phyloP scores from a whole-genome alignment of 495 filamentous ascomycete species.

The Daldinia childiae region DNA sequence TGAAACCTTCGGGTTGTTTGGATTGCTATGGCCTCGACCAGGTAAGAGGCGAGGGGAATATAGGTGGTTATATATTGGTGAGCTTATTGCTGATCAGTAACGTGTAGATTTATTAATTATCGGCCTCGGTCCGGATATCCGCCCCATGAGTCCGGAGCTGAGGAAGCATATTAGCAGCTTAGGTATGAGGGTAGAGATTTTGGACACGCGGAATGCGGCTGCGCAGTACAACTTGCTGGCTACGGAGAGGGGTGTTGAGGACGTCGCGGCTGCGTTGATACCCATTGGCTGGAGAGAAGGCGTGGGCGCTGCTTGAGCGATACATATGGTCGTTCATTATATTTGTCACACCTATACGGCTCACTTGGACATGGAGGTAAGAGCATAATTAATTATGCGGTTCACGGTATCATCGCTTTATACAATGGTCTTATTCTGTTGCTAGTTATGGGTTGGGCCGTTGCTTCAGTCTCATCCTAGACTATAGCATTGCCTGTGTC shows the following conservation, averaged over 20 bases:
- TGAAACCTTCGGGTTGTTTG: conserved; percentile 80
- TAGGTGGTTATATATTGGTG: neutral
- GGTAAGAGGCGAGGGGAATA: conserved; percentile 62
- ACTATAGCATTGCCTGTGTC: neutral
- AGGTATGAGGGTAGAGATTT: conserved; percentile 86
- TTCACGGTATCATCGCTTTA: neutral
- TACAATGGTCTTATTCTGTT: neutral
- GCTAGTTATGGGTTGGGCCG: neutral
- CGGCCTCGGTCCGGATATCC: conserved; percentile 78
- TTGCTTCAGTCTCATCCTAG: neutral
- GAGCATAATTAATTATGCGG: neutral
- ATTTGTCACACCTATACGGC: neutral
- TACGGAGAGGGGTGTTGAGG: conserved; percentile 79
- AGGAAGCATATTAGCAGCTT: conserved; percentile 75
- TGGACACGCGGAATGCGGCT: conserved; percentile 93
- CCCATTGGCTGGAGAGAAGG: conserved; percentile 82
- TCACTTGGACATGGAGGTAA: neutral
- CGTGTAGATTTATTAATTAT: conserved; percentile 83
- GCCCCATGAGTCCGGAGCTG: conserved; percentile 79
- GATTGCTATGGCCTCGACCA: conserved; percentile 87
- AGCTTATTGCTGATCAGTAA: conserved; percentile 4
- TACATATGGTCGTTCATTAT: neutral
- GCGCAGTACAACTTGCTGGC: conserved; percentile 89
- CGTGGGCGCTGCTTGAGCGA: conserved; percentile 42
- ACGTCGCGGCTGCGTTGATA: conserved; percentile 89